A percentile compares a stretch with the other conserved stretches of the same genome.
These are phyloP conservation scores for Cryptosporidium bovis DNA, from an alignment of 169 alveolate genomes.

Conservation along the genomic window DNA sequence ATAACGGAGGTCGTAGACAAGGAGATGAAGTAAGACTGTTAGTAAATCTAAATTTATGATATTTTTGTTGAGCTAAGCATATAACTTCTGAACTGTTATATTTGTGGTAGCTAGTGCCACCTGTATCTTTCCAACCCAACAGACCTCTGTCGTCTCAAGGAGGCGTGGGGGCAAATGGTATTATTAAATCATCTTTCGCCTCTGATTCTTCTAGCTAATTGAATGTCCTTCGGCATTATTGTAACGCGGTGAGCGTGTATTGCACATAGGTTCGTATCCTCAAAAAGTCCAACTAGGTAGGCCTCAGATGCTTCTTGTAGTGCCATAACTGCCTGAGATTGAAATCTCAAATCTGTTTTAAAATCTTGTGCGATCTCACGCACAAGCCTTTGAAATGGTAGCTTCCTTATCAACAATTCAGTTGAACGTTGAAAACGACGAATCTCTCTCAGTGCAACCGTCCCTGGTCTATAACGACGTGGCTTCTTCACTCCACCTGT, in stretches of 20 bases:
- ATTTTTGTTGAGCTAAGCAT: background rate
- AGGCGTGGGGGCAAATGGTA: background rate
- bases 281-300: slow-evolving; percentile 97
- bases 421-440: slow-evolving; percentile 95
- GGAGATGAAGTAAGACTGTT: background rate
- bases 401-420: slow-evolving; percentile 93
- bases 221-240: slow-evolving; percentile 99
- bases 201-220: slow-evolving; percentile 98
- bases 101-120: slow-evolving; percentile 75
- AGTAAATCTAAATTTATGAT: background rate
- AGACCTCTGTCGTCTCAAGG: slow-evolving; percentile 7
- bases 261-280: slow-evolving; percentile 99
- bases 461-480: slow-evolving; percentile 98
- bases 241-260: slow-evolving; percentile 99
- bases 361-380: slow-evolving; percentile 96
- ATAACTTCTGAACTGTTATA: background rate
- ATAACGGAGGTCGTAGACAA: slow-evolving; percentile 15
- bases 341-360: slow-evolving; percentile 94
- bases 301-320: slow-evolving; percentile 99
- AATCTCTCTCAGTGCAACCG: slow-evolving; percentile 98
- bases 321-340: slow-evolving; percentile 94
- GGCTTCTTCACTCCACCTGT: slow-evolving; percentile 98
- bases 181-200: slow-evolving; percentile 92
- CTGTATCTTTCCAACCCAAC: slow-evolving; percentile 17
- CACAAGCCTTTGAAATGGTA: slow-evolving; percentile 96